Base-by-base conservation (phyloP, 2,329 filamentous ascomycete genomes). In the Hyphodiscus sp. region DNA sequence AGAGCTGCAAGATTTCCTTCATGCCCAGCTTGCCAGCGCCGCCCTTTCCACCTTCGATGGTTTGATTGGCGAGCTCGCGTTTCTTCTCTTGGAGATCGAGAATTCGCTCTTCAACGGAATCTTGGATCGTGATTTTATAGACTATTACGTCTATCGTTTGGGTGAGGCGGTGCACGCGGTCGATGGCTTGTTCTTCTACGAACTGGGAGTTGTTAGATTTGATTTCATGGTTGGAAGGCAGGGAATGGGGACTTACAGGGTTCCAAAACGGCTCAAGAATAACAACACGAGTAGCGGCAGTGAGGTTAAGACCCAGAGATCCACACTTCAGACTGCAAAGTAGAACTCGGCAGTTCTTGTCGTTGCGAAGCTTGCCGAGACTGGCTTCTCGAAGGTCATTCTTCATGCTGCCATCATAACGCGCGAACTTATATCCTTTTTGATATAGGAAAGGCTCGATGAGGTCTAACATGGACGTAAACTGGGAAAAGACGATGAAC, bases 221-320 rank as follows among this genome's bases (percentile, higher is more conserved):
- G 13, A 38, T 42, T 42, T 20, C 20, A 19, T 48, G 42, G 11
- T 15, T 45, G 41, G n/a, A 18, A n/a, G 26, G 44, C 50, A 41
- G 41, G 20, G 13, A 61, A 53, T 2, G 52, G 23, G 20, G 45
- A 53, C 55, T 54, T 62, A 64, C 62, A 2, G 91, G 94, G 70
- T 99, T 99, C 94, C 94, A 99, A 71, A 99, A 99, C 0, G 94
- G 94, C 70, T 99, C 94, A 44, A 99, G 77, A 62, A 99, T 95
- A 50, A 99, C 85, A 2, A 99, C 94, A 18, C 94, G 81, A 58
- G 87, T 94, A 10, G 94, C 94, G 0, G 91, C 94, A 7, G 94
- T 99, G 50, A 99, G 76, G 70, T 99, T 99, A 26, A 99, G 81
- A 2, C 94, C 94, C 45, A 99, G 72, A 48, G 89, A 91, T 59